Percentiles rank a stretch among this genome's conserved stretches.
Conservation (phyloP, 2,329 filamentous ascomycete genomes). For the Penicillium frequentans region DNA sequence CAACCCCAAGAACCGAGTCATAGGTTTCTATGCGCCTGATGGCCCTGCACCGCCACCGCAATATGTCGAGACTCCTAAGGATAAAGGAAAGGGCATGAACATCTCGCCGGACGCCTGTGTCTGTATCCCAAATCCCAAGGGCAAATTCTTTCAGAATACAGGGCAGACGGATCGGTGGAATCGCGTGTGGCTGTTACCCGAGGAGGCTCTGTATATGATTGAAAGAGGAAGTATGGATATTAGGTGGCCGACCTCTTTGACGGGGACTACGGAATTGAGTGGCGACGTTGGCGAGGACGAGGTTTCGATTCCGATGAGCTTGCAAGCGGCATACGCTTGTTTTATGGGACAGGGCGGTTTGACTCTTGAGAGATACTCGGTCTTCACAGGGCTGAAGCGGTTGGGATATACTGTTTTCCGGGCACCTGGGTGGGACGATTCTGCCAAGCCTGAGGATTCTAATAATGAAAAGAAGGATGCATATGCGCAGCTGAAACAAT, state of each 20-base stretch:
- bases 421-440: slow-evolving; percentile 57
- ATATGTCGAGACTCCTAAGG: slow-evolving; percentile 11
- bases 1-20: slow-evolving; percentile 61
- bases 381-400: slow-evolving; percentile 82
- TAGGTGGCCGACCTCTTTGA: slow-evolving; percentile 67
- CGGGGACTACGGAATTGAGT: slow-evolving; percentile 21
- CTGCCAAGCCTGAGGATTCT: slow-evolving; percentile 25
- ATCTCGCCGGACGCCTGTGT: slow-evolving; percentile 49
- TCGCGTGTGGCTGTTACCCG: slow-evolving; percentile 80
- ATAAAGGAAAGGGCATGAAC: slow-evolving; percentile 14
- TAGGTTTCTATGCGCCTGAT: slow-evolving; percentile 74
- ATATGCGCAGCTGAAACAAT: slow-evolving; percentile 2
- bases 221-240: slow-evolving; percentile 86
- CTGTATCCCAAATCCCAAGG: slow-evolving; percentile 69
- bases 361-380: slow-evolving; percentile 78
- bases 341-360: slow-evolving; percentile 69
- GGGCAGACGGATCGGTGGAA: slow-evolving; percentile 67
- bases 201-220: slow-evolving; percentile 86
- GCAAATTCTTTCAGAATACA: slow-evolving; percentile 72
- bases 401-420: slow-evolving; percentile 79
- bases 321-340: slow-evolving; percentile 86
- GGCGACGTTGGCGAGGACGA: slow-evolving; percentile 48
- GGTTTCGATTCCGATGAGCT: slow-evolving; percentile 75
- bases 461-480: slow-evolving; percentile 3
- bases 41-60: slow-evolving; percentile 32